Evolutionary conservation across 2,329 filamentous ascomycete species (phyloP).

Genomic region (Colletotrichum cuscutae): DNA sequence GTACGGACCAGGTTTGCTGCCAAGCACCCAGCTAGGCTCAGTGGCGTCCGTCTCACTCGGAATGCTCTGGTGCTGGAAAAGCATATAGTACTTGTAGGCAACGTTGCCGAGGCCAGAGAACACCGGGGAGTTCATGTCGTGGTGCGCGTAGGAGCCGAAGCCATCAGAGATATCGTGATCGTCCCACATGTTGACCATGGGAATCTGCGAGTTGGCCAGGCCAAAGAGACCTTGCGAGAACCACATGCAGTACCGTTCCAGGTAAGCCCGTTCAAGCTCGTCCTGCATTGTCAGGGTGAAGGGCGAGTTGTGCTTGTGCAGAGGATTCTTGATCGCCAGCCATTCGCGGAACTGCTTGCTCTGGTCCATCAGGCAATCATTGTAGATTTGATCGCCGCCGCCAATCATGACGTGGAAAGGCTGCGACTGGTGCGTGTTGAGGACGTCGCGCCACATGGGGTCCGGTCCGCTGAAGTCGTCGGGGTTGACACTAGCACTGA

Average conservation of each 20-base stretch:
- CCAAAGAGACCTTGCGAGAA: slow-evolving; percentile 95
- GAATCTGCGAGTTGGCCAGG: slow-evolving; percentile 93
- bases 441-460: slow-evolving; percentile 94
- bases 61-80: slow-evolving; percentile 96
- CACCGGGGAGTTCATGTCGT: slow-evolving; percentile 90
- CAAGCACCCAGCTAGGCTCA: slow-evolving; percentile 93
- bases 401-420: slow-evolving; percentile 99
- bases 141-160: slow-evolving; percentile 90
- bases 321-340: slow-evolving; percentile 82
- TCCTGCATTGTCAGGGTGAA: slow-evolving; percentile 87
- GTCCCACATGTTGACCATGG: slow-evolving; percentile 98
- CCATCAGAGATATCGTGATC: slow-evolving; percentile 94
- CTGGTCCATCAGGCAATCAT: slow-evolving; percentile 82
- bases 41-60: slow-evolving; percentile 81
- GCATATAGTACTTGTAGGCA: slow-evolving; percentile 98
- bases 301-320: slow-evolving; percentile 81
- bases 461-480: slow-evolving; percentile 90
- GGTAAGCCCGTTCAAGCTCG: slow-evolving; percentile 88
- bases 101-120: slow-evolving; percentile 91
- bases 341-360: slow-evolving; percentile 84
- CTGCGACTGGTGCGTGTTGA: slow-evolving; percentile 89
- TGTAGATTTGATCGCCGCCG: slow-evolving; percentile 97
- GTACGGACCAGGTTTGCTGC: slow-evolving; percentile 84
- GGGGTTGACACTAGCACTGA: slow-evolving; percentile 82
- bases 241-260: slow-evolving; percentile 91